These are phyloP conservation scores for Candida piceae DNA, from an alignment of 805 yeast species.

Conservation along the genomic window DNA sequence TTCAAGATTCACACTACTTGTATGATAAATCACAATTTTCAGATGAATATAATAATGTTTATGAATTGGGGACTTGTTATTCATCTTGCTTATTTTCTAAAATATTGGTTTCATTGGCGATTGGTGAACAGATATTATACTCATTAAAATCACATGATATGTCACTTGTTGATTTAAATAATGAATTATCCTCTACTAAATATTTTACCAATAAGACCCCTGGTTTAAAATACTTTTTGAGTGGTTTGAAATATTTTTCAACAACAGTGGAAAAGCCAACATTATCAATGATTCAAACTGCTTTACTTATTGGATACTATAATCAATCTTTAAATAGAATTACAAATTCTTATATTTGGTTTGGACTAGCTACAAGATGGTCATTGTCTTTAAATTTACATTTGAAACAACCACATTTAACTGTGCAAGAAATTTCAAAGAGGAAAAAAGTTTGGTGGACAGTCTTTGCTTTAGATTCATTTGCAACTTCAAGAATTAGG, in stretches of 20 bases:
- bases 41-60: conserved; percentile 15
- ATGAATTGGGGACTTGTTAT: conserved; percentile 16
- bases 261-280: conserved; percentile 29
- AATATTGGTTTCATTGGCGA: conserved; percentile 19
- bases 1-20: conserved; percentile 21
- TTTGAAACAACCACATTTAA: conserved; percentile 18
- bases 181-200: conserved; percentile 14
- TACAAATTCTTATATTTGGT: conserved; percentile 30
- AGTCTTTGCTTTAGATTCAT: conserved; percentile 31
- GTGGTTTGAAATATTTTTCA: conserved; percentile 22
- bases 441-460: conserved; percentile 38
- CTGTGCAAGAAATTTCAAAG: conserved; percentile 23
- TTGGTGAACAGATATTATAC: conserved; percentile 22
- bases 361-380: conserved; percentile 32
- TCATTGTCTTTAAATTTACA: conserved; percentile 30
- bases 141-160: conserved; percentile 18
- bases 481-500: conserved; percentile 34
- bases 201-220: conserved; percentile 21
- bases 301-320: conserved; percentile 30
- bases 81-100: conserved; percentile 13
- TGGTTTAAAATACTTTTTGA: conserved; percentile 28
- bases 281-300: conserved; percentile 29
- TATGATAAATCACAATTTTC: conserved; percentile 19
- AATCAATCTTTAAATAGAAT: conserved; percentile 34
- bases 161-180: conserved; percentile 10